Evolutionary conservation across 2,329 filamentous ascomycete species (phyloP).

Genomic region (Aotearoamyces nothofagi): DNA sequence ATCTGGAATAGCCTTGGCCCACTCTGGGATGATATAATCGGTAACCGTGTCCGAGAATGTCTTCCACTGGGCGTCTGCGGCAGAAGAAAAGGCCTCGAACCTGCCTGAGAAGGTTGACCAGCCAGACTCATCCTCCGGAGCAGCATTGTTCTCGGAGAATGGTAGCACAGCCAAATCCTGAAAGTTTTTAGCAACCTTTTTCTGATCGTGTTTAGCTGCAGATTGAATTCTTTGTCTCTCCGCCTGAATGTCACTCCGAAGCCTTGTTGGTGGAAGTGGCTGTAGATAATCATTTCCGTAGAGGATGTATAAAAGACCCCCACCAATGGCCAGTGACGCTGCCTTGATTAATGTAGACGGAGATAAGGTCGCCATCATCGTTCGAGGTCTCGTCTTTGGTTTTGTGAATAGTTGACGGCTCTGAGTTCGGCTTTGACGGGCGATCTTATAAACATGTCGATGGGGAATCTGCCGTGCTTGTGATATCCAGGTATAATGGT

Average conservation of each 20-base stretch:
- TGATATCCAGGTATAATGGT: too few species aligned
- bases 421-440: too few species aligned
- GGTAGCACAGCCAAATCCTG: slow-evolving; percentile 12
- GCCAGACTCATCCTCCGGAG: slow-evolving; percentile 12
- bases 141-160: slow-evolving; percentile 9
- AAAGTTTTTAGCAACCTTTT: slow-evolving; percentile 11
- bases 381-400: too few species aligned
- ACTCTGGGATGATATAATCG: slow-evolving; percentile 63
- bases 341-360: too few species aligned
- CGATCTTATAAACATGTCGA: too few species aligned
- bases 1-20: slow-evolving; percentile 62
- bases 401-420: too few species aligned
- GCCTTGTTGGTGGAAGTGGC: slow-evolving; percentile 16
- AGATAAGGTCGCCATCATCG: too few species aligned
- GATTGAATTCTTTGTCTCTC: slow-evolving; percentile 7
- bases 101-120: slow-evolving; percentile 13
- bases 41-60: slow-evolving; percentile 39
- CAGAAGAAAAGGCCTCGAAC: slow-evolving; percentile 25
- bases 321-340: too few species aligned
- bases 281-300: slow-evolving; percentile 17
- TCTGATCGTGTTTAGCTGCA: slow-evolving; percentile 9
- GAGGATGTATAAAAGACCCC: too few species aligned
- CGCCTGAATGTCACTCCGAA: slow-evolving; percentile 11
- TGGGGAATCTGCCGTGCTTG: too few species aligned
- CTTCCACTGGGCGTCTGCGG: neutral